Evolutionary conservation across 768 basidiomycete species (phyloP), one percentile per base, ranked within the genome.

Genomic region (Tulasnella sp.): DNA sequence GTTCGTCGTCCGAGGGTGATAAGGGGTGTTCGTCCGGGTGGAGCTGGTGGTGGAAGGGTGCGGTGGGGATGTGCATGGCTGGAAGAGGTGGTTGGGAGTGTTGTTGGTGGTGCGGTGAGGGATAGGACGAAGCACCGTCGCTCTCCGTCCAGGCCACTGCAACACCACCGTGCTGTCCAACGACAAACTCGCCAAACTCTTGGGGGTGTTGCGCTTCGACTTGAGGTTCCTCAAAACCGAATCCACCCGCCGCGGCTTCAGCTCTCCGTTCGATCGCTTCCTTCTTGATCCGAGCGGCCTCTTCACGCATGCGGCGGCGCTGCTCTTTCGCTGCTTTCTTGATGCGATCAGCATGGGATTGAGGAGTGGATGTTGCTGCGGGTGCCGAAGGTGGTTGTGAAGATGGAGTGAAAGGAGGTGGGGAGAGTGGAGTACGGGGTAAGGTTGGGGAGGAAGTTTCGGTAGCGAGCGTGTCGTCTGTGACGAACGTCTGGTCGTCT

Each of bases 211-310:
- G 32, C 74, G n/a, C 3, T 26, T 29, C 37, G 7, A 23, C 5
- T 35, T 75, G 44, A 57, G 42, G 55, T 11, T 32, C 67, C 9
- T 75, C 74, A 32, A 44, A 39, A 1, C 35, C 29, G 23, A 77
- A 77, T 11, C 75, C 75, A 10, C 75, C 75, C 7, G 75, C 75
- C 10, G 75, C 75, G 2, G 67, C 57, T 42, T 77, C 75, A 5
- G 75, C 75, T 18, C 75, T 29, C 39, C 75, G 51, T 61, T 77
- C 75, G 16, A 18, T 42, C 29, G 73, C 75, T 29, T 77, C 75
- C n/a, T 70, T 39, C 9, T 46, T 55, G 4, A 15, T 5, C 10
- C 75, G 75, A 32, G 32, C 46, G 1, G 57, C 57, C 35, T 77
- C 75, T 48, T 77, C 75, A 4, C 39, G 23, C 39, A 77, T 39